A percentile compares a stretch with the other conserved stretches of the same genome.
Evolutionary conservation across 176 grass and related monocot species (phyloP).

Genomic region (Rhynchospora tenuis): DNA sequence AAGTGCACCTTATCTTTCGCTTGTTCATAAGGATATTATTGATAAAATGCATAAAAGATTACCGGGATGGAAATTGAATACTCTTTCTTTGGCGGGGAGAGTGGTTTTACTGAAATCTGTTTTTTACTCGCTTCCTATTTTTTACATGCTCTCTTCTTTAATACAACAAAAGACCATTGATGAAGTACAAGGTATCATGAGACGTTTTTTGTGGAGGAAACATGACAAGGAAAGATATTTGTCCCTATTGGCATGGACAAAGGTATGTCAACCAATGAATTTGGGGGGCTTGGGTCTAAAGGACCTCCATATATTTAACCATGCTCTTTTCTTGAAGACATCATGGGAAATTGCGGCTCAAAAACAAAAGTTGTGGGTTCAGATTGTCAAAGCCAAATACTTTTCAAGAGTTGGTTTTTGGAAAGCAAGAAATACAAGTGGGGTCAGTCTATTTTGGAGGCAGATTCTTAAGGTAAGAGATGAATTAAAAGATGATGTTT

Average conservation of each 20-base stretch:
- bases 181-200: not conserved
- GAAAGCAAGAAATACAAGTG: not conserved
- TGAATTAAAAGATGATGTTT: not conserved
- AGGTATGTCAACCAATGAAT: not conserved
- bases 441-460: not conserved
- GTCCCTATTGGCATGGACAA: not conserved
- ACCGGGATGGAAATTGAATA: not conserved
- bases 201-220: not conserved
- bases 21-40: not conserved
- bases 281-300: not conserved
- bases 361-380: not conserved
- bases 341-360: not conserved
- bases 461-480: not conserved
- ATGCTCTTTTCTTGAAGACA: not conserved
- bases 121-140: not conserved
- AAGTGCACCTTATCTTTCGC: rapidly evolving
- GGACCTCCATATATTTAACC: not conserved
- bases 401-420: not conserved
- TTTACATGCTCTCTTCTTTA: not conserved
- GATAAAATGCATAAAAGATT: not conserved
- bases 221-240: not conserved
- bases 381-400: not conserved
- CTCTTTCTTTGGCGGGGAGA: not conserved
- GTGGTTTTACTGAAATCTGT: not conserved
- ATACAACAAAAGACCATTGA: not conserved